phyloP scores from a whole-genome alignment of 345 rosid species.

The Eucalyptus urophylla region DNA sequence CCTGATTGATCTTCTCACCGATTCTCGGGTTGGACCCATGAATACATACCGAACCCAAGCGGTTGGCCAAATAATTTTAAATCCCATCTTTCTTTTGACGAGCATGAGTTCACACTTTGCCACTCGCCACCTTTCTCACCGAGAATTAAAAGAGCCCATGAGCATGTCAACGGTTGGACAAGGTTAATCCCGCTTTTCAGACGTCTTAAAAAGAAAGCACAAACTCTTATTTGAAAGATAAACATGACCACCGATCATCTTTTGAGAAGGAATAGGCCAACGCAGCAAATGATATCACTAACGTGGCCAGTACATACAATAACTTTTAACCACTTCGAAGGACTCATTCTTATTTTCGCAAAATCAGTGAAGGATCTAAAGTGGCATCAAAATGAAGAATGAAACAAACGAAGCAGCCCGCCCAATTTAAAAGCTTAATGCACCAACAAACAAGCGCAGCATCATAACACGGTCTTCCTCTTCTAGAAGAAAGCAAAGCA shows the following conservation, averaged over 20 bases:
- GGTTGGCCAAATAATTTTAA: not conserved
- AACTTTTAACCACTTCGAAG: not conserved
- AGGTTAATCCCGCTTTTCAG: rapidly evolving
- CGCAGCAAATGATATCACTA: not conserved
- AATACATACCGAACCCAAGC: not conserved
- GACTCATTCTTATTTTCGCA: not conserved
- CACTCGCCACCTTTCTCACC: no score
- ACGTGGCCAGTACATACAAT: not conserved
- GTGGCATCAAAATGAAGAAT: not conserved
- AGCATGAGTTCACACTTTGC: not conserved
- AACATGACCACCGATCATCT: not conserved
- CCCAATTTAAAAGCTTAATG: not conserved
- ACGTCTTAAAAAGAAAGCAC: not conserved
- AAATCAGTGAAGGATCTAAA: not conserved
- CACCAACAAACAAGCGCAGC: not conserved
- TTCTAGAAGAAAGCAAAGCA: not conserved
- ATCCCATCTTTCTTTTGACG: not conserved
- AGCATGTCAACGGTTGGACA: not conserved
- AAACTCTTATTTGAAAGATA: not conserved
- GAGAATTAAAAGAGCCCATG: not conserved
- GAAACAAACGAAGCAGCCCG: not conserved
- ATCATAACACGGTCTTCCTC: not conserved
- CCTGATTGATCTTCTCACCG: not conserved
- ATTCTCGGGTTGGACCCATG: not conserved
- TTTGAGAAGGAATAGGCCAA: not conserved